Evolutionary conservation across 2,329 filamentous ascomycete species (phyloP), one percentile per base, ranked within the genome.

Genomic region (Xylariales sp.): DNA sequence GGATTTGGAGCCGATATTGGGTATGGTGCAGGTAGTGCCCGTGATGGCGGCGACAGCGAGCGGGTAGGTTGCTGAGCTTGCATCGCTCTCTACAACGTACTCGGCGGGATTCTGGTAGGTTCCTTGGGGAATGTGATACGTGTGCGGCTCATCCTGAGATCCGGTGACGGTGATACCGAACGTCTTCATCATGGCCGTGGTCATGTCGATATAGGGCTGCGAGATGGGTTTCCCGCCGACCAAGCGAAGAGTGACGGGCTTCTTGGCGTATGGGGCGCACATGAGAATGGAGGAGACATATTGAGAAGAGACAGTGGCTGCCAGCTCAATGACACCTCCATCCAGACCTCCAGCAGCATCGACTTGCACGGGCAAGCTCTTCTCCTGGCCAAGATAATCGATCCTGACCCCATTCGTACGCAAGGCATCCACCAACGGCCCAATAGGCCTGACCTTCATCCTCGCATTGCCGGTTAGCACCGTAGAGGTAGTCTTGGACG

Each of bases 161-260:
- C 78, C 81, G 47, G 80, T 73, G 10, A 96, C 93, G 28, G 81
- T 63, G 29, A 98, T 79, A 37, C 93, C 93, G 57, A 98, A 98
- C 3, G 86, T 77, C 41, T 78, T 76, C 93, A 98, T 98, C 91
- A 98, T 98, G 12, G 89, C 78, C 40, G 94, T 89, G 2, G 93
- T 98, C 91, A 98, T 97, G 60, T 98, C 89, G 56, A 98, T 97
- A 62, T 98, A 98, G 2, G 84, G 82, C 60, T 97, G 90, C 2
- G 91, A 97, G 50, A 98, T 95, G 31, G 93, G 91, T 63, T 95
- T 97, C 42, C 90, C 93, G n/a, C 93, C 93, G 10, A 97, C 84
- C 28, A 98, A 75, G 29, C 83, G 84, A 50, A 98, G 69, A 0
- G 88, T 96, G 27, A 98, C 90, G 0, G 91, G 87, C 48, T 89